A percentile compares a stretch with the other conserved stretches of the same genome.
Evolutionary conservation across 2,329 filamentous ascomycete genomes (phyloP).

Genomic region (Colletotrichum sansevieriae): DNA sequence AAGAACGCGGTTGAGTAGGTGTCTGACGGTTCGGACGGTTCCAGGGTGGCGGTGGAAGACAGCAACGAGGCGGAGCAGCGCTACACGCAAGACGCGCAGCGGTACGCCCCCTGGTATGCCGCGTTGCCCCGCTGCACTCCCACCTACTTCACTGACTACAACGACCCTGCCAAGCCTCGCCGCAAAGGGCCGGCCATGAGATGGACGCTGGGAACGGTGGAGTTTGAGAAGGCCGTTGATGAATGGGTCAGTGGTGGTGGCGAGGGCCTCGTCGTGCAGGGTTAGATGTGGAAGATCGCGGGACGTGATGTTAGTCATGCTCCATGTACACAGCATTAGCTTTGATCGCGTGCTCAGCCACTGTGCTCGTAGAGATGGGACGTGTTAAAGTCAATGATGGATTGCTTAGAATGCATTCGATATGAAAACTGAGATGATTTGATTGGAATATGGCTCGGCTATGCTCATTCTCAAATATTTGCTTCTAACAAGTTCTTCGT

Average conservation of each 20-base stretch:
- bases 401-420: too few relatives aligned
- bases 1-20: background rate
- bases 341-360: too few relatives aligned
- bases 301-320: too few relatives aligned
- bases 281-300: background rate
- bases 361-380: too few relatives aligned
- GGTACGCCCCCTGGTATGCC: background rate
- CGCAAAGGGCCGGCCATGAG: background rate
- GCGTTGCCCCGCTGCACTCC: background rate
- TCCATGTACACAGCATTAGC: too few relatives aligned
- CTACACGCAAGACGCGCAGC: background rate
- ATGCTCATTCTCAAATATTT: constrained; percentile 13
- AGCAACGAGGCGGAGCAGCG: background rate
- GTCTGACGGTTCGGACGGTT: rapidly evolving
- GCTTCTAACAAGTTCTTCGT: constrained; percentile 2
- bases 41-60: background rate
- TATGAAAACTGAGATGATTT: too few relatives aligned
- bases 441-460: background rate
- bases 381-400: too few relatives aligned
- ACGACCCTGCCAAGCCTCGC: background rate
- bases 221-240: background rate
- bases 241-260: background rate
- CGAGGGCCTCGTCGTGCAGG: background rate
- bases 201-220: background rate
- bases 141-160: background rate